A percentile compares a stretch with the other conserved stretches of the same genome.
These are phyloP conservation scores for Candida alai DNA, from an alignment of 805 yeast species.

Conservation along the genomic window DNA sequence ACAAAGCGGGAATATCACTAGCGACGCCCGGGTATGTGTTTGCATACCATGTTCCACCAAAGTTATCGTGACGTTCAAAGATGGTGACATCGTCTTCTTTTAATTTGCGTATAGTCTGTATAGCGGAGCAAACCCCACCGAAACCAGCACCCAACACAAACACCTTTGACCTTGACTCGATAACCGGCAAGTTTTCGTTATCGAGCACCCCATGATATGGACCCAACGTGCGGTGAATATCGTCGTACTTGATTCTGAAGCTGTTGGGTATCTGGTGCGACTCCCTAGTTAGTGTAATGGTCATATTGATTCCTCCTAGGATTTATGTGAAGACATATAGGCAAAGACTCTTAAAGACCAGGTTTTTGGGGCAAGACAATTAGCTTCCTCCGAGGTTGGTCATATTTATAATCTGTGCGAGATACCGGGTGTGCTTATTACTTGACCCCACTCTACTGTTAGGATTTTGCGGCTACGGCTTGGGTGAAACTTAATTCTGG, in stretches of 20 bases:
- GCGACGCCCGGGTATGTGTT: constrained; percentile 45
- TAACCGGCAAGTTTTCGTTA: constrained; percentile 17
- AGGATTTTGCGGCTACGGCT: too few species aligned
- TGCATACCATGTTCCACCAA: constrained; percentile 46
- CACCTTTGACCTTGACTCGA: constrained; percentile 24
- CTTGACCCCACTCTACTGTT: too few species aligned
- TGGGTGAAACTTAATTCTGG: too few species aligned
- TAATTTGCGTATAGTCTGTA: constrained; percentile 23
- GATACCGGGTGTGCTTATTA: too few species aligned
- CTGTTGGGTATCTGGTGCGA: constrained; percentile 31
- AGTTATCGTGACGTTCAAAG: constrained; percentile 36
- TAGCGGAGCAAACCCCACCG: constrained; percentile 33
- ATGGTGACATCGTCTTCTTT: constrained; percentile 28
- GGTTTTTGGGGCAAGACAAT: too few species aligned
- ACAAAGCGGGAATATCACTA: constrained; percentile 41
- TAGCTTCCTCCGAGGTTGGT: too few species aligned
- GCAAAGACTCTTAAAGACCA: too few species aligned
- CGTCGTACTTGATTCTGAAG: constrained; percentile 26
- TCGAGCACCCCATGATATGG: constrained; percentile 15
- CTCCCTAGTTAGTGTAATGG: constrained; percentile 21
- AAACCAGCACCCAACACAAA: constrained; percentile 41
- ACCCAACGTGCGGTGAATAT: constrained; percentile 24
- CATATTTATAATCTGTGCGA: too few species aligned
- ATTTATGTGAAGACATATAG: too few species aligned
- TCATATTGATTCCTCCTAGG: too few species aligned